These are phyloP conservation scores for Prunus padus DNA, from an alignment of 306 rosid genomes.

Conservation along the genomic window DNA sequence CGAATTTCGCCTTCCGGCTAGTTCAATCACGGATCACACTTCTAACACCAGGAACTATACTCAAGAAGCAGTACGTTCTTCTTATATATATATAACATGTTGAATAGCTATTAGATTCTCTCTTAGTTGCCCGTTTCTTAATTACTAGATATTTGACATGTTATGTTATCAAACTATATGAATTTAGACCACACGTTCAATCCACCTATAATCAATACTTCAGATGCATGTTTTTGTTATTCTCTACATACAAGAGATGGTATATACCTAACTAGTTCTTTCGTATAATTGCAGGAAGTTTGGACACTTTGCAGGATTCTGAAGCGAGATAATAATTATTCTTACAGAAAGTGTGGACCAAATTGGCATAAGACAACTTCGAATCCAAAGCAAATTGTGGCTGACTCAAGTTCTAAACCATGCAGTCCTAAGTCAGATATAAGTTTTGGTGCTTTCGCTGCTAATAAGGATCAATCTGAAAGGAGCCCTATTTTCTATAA, in stretches of 20 bases:
- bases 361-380: not conserved
- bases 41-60: slow-evolving; percentile 4
- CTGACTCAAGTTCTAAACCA: slow-evolving; percentile 8
- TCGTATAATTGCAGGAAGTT: slow-evolving; percentile 14
- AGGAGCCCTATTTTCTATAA: not conserved
- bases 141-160: not conserved
- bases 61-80: slow-evolving; percentile 21
- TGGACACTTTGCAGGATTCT: slow-evolving; percentile 23
- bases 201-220: not conserved
- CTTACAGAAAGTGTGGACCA: slow-evolving; percentile 7
- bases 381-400: slow-evolving; percentile 1
- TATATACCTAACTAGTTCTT: not conserved
- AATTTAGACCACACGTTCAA: not conserved
- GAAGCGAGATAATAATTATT: slow-evolving; percentile 1
- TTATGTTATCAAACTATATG: not conserved
- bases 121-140: not conserved
- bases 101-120: not conserved
- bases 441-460: slow-evolving; percentile 9
- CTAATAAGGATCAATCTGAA: slow-evolving; percentile 10
- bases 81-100: not conserved
- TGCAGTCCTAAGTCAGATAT: slow-evolving; percentile 20
- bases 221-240: not conserved
- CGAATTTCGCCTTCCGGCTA: slow-evolving; percentile 16
- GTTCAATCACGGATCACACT: not conserved
- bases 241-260: not conserved